Base-by-base conservation (phyloP, 768 basidiomycete genomes). In the Mycena latifolia region DNA sequence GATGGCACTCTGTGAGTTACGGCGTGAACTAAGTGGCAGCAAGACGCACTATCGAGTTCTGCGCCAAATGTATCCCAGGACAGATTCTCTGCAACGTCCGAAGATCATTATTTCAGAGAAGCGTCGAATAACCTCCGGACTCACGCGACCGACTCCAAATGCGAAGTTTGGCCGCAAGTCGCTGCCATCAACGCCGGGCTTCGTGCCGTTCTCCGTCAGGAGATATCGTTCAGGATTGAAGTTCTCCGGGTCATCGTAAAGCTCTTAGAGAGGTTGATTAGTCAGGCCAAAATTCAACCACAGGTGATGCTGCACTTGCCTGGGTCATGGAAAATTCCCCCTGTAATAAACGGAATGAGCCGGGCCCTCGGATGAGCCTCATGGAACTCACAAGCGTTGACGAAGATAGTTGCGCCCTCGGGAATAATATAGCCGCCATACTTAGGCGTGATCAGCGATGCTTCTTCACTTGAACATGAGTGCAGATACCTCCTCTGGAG, bases 281-380 rank as follows among this genome's bases (percentile, higher is more conserved):
- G 25, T 10, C 27, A 39, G 37, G 8, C 15, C 15, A 39, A 11
- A n/a, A 43, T n/a, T 24, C 18, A 18, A 28, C 5, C 51, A 43
- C 7, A 25, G 14, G 20, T 2, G 8, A n/a, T 6, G 33, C 4
- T 22, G 50, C 12, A 54, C 41, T 55, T 37, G 24, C 66, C 66
- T 29, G 66, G 66, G 50, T 62, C 61, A 45, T 67, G 66, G 22
- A 62, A 62, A 33, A 67, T 67, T 0, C 66, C 66, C 55, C 60
- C 66, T 67, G 31, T 7, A 1, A 48, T 15, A 7, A 12, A 24
- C 35, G 24, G 5, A 31, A 24, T 18, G 15, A 39, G 24, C 11
- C 10, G n/a, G 20, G 20, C 7, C 3, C n/a, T n/a, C n/a, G n/a
- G 20, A 14, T 25, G 20, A 37, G 15, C n/a, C 27, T 51, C 20